Evolutionary conservation across 2,329 filamentous ascomycete genomes (phyloP).

Genomic region (Aspergillus jensenii): DNA sequence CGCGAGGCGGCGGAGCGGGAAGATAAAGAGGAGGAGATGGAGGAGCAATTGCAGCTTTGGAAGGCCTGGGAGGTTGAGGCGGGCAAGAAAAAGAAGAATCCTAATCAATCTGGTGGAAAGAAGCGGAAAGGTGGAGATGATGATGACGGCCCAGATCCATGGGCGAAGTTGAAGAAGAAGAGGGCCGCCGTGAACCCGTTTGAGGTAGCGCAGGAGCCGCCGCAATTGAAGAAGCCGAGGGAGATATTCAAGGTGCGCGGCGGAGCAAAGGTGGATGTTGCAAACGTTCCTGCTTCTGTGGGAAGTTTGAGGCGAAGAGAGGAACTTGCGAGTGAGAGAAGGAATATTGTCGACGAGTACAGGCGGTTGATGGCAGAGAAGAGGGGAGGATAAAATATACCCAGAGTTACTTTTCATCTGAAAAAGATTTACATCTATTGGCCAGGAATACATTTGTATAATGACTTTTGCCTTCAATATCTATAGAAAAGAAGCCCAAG

Average conservation of each 20-base stretch:
- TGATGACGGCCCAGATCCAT: conserved; percentile 69
- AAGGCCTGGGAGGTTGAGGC: conserved; percentile 61
- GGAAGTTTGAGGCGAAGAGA: conserved; percentile 72
- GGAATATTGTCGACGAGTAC: conserved; percentile 72
- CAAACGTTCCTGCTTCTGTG: conserved; percentile 66
- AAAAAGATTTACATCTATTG: not conserved
- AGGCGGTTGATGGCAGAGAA: conserved; percentile 65
- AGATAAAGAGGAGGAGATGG: conserved; percentile 61
- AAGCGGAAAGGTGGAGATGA: conserved; percentile 39
- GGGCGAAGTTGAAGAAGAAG: conserved; percentile 67
- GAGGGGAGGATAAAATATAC: conserved; percentile 29
- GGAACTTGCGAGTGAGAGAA: conserved; percentile 68
- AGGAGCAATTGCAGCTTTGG: conserved; percentile 64
- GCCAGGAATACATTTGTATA: not conserved
- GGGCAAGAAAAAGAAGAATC: conserved; percentile 51
- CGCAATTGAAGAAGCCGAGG: conserved; percentile 63
- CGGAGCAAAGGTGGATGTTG: conserved; percentile 66
- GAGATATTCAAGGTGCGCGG: conserved; percentile 66
- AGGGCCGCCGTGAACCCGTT: conserved; percentile 37
- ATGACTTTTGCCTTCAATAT: conserved; percentile 7
- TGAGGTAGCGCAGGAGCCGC: conserved; percentile 70
- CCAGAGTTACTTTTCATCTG: not conserved
- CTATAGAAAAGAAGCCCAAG: conserved; percentile 6
- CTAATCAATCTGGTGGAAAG: conserved; percentile 30
- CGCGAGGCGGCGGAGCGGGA: conserved; percentile 60